A percentile compares a stretch with the other conserved stretches of the same genome.
Evolutionary conservation across 768 basidiomycete genomes (phyloP).

Genomic region (Sarcomyxa edulis): DNA sequence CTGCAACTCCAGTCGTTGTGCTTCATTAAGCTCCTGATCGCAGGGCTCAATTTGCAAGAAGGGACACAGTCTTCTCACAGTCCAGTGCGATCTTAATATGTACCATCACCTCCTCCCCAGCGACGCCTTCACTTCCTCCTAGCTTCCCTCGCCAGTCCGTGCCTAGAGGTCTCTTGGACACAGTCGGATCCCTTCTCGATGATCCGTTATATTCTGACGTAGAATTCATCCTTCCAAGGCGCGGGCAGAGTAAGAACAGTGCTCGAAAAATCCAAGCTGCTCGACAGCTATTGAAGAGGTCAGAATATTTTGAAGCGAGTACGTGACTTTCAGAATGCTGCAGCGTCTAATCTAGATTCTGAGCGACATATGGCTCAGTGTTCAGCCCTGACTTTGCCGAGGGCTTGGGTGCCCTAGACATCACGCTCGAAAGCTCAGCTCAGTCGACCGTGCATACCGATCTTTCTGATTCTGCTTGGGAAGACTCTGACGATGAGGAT

Average conservation of each 20-base stretch:
- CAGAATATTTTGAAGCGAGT: slow-evolving; percentile 81
- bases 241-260: slow-evolving; percentile 28
- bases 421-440: not conserved
- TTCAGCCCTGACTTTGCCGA: slow-evolving; percentile 70
- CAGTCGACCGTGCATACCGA: not conserved
- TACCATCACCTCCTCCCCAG: slow-evolving; percentile 67
- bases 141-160: slow-evolving; percentile 45
- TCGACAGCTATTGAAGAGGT: slow-evolving; percentile 58
- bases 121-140: slow-evolving; percentile 39
- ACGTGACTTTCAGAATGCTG: slow-evolving; percentile 9
- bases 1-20: not conserved
- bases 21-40: not conserved
- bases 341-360: not conserved
- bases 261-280: slow-evolving; percentile 61
- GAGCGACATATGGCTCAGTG: too few relatives aligned
- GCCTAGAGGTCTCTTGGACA: slow-evolving; percentile 61
- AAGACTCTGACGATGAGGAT: slow-evolving; percentile 44
- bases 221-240: slow-evolving; percentile 64
- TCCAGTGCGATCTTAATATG: slow-evolving; percentile 77
- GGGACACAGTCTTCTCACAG: slow-evolving; percentile 65
- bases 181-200: slow-evolving; percentile 70
- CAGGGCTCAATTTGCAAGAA: slow-evolving; percentile 76
- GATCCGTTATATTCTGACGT: slow-evolving; percentile 85
- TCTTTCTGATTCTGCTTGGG: slow-evolving; percentile 26
- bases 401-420: slow-evolving; percentile 35